Conservation (phyloP, 768 basidiomycete genomes). For the Leucogyrophana mollusca region DNA sequence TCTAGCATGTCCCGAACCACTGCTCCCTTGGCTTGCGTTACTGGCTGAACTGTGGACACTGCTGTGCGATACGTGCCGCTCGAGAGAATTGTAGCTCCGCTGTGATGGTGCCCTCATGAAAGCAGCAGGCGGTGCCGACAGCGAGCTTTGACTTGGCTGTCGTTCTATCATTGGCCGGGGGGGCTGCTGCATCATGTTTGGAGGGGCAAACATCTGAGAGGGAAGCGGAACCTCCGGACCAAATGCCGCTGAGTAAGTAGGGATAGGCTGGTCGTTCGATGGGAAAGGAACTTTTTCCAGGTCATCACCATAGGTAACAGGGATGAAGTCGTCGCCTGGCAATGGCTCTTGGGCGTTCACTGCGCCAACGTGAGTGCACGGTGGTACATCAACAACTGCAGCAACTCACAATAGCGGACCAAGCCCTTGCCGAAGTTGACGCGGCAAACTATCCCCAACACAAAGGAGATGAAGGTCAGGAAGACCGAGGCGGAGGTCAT, state of each 20-base stretch:
- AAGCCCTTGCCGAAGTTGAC: constrained; percentile 80
- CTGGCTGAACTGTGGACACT: constrained; percentile 9
- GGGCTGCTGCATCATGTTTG: constrained; percentile 16
- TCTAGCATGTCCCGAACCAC: constrained; percentile 10
- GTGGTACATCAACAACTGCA: background rate
- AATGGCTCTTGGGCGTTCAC: constrained; percentile 57
- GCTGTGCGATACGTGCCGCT: constrained; percentile 4
- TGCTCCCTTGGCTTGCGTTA: constrained; percentile 3
- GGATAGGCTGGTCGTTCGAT: constrained; percentile 46
- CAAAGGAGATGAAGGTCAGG: constrained; percentile 52
- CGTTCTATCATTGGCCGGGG: constrained; percentile 13
- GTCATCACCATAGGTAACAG: constrained; percentile 28
- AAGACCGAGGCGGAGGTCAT: constrained; percentile 58
- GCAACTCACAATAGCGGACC: constrained; percentile 56
- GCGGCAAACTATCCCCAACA: constrained; percentile 66
- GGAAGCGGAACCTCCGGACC: constrained; percentile 35
- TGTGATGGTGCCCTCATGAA: constrained; percentile 30
- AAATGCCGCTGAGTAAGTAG: constrained; percentile 49
- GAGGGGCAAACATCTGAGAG: constrained; percentile 36
- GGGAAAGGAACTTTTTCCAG: constrained; percentile 67
- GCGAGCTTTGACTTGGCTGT: background rate
- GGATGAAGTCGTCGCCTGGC: constrained; percentile 40
- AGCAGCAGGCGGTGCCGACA: constrained; percentile 31
- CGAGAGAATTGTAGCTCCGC: constrained; percentile 24
- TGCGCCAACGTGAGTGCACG: constrained; percentile 20